These are phyloP conservation scores for Strigomonas culicis DNA, from an alignment of 208 protist genomes.

Conservation along the genomic window DNA sequence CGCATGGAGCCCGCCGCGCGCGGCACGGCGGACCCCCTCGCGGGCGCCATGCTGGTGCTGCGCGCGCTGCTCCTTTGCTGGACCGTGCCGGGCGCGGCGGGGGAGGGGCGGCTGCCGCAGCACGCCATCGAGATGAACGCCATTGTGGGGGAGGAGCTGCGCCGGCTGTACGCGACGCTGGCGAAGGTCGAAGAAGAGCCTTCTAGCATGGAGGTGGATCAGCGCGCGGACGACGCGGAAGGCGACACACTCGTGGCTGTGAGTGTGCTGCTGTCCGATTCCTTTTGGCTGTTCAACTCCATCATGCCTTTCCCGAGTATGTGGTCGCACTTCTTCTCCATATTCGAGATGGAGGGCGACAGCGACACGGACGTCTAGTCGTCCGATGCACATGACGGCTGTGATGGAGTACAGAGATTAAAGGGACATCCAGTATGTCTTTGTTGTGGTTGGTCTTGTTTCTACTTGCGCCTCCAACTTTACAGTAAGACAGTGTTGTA, in stretches of 20 bases:
- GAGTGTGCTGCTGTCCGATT: slow-evolving; percentile 16
- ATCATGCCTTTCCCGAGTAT: slow-evolving; percentile 4
- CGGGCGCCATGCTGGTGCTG: neutral
- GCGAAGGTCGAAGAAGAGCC: no score
- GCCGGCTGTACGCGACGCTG: no score
- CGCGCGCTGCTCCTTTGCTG: neutral
- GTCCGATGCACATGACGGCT: no score
- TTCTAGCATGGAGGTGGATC: no score
- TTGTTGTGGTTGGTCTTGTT: no score
- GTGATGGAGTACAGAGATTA: no score
- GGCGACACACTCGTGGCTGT: no score
- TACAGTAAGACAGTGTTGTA: no score
- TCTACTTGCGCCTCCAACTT: no score
- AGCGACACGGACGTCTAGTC: no score
- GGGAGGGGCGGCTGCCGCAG: slow-evolving; percentile 1
- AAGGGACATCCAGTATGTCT: no score
- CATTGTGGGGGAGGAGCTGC: no score
- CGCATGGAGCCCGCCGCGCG: neutral
- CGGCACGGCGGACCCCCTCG: neutral
- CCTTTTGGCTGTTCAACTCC: slow-evolving; percentile 16
- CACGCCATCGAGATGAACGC: neutral
- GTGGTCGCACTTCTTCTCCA: neutral
- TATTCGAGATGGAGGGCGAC: neutral
- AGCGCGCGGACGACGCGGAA: neutral
- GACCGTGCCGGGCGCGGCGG: neutral